A percentile compares a stretch with the other conserved stretches of the same genome.
Conservation (phyloP, 2,329 filamentous ascomycete species). For the Cercospora sp. region DNA sequence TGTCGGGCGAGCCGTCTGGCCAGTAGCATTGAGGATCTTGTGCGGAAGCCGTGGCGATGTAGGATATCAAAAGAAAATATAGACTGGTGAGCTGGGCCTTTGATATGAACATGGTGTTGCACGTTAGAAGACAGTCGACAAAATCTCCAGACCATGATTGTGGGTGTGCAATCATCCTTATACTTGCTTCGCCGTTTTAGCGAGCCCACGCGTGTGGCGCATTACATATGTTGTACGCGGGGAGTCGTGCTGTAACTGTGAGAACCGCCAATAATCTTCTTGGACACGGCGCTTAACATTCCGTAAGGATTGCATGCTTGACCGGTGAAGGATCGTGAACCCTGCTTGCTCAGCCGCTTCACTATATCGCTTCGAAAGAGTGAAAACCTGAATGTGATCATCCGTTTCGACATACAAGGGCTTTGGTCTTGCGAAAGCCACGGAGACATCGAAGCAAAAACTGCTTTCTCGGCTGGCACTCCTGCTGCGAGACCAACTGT, state of each 20-base stretch:
- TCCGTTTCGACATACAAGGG: too few relatives aligned
- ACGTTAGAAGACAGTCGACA: neutral
- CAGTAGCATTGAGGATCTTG: neutral
- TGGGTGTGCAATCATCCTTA: neutral
- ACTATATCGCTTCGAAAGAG: neutral
- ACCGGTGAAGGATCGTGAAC: neutral
- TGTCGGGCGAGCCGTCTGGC: neutral
- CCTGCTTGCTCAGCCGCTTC: neutral
- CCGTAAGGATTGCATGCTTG: neutral
- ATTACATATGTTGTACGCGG: neutral
- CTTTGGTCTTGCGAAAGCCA: too few relatives aligned
- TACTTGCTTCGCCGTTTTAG: neutral
- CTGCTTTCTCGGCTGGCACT: too few relatives aligned
- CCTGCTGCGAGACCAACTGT: too few relatives aligned
- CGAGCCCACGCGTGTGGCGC: neutral
- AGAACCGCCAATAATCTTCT: neutral
- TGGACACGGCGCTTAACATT: neutral
- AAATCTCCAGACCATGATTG: neutral
- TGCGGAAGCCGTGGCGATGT: neutral
- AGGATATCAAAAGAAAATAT: neutral
- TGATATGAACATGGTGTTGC: neutral
- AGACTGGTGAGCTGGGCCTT: neutral
- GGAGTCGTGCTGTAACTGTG: neutral
- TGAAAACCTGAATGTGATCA: too few relatives aligned
- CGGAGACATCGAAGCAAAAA: too few relatives aligned